Evolutionary conservation across 2,329 filamentous ascomycete species (phyloP), one percentile per base, ranked within the genome.

Genomic region (Amauroascus niger): DNA sequence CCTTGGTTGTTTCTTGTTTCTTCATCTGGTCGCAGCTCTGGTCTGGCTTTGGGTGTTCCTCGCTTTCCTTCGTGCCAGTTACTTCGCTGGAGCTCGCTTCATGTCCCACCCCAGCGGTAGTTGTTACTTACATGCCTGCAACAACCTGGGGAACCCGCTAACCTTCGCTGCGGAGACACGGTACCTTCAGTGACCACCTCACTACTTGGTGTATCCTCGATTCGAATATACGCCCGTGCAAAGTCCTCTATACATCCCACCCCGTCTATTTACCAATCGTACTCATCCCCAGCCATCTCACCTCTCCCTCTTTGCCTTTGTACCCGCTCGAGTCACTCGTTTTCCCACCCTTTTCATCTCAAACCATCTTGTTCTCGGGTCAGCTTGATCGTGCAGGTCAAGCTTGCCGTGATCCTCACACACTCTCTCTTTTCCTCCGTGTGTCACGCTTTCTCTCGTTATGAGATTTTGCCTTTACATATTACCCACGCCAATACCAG

Each of bases 341-440:
- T 37, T 41, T 45, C 14, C 24, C 14, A 41, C 20, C 20, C 40
- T 45, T 33, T 33, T 48, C 22, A 35, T 26, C n/a, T 43, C 28
- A 49, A 40, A 20, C 47, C 24, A 14, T 39, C n/a, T n/a, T n/a
- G n/a, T n/a, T 51, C 50, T 50, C 43, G 41, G n/a, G 22, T 46
- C 35, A 50, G 55, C 53, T 57, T 53, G 57, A 55, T 57, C 53
- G 24, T 57, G 45, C 28, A 40, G 54, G 50, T 54, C 56, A 53
- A 52, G 57, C 57, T 56, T 55, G 54, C 51, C 56, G 47, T 55
- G 52, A 44, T 39, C 48, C 49, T 41, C 49, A 26, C 43, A 51
- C 55, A 35, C n/a, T n/a, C n/a, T n/a, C n/a, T n/a, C n/a, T 48
- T 32, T 46, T 51, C 44, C 55, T 55, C 55, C 56, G 53, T 60